A percentile compares a stretch with the other conserved stretches of the same genome.
These are phyloP conservation scores for Triticum turgidum DNA, from an alignment of 176 grass and related monocot species.

Conservation along the genomic window DNA sequence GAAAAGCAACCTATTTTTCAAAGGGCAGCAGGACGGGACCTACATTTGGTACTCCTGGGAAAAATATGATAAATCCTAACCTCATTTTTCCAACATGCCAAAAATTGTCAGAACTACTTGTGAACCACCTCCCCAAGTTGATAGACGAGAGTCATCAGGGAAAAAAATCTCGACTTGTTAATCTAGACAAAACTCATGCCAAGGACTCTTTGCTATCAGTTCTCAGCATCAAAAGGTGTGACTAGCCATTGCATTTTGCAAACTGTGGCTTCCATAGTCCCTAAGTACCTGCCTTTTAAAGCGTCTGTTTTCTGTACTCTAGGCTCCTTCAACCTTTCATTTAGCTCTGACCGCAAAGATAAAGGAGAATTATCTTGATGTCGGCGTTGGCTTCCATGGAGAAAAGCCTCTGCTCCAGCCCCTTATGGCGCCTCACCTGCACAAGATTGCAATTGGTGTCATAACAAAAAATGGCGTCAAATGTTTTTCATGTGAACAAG, in stretches of 20 bases:
- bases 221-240: conserved; percentile 26
- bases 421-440: conserved; percentile 39
- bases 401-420: conserved; percentile 46
- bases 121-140: conserved; percentile 41
- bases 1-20: conserved; percentile 26
- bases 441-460: conserved; percentile 25
- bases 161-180: conserved; percentile 33
- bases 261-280: background rate
- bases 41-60: conserved; percentile 27
- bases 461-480: background rate
- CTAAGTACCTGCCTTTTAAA: conserved; percentile 22
- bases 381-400: conserved; percentile 39
- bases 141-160: conserved; percentile 26
- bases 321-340: conserved; percentile 12
- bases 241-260: conserved; percentile 31
- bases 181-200: conserved; percentile 49
- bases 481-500: background rate
- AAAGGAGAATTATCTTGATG: conserved; percentile 37
- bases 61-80: conserved; percentile 27
- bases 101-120: conserved; percentile 57
- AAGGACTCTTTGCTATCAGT: conserved; percentile 34
- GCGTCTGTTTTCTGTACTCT: background rate
- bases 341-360: conserved; percentile 25
- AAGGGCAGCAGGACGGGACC: conserved; percentile 37
- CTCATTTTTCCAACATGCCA: conserved; percentile 43